Evolutionary conservation across 768 basidiomycete genomes (phyloP).

Genomic region (Boletus patriciae): DNA sequence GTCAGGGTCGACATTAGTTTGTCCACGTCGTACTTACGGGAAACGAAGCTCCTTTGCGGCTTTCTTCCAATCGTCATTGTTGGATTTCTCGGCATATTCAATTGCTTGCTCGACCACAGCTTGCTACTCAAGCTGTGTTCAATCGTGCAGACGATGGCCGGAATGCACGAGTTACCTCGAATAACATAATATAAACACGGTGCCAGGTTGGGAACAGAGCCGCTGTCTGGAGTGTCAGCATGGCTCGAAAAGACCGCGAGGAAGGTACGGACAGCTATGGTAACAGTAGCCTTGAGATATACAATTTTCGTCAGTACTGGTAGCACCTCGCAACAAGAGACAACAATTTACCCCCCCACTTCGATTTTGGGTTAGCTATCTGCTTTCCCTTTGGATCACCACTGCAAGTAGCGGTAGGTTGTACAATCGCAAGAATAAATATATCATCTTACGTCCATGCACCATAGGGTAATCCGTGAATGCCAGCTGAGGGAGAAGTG

Average conservation of each 20-base stretch:
- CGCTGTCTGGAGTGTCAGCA: slow-evolving; percentile 13
- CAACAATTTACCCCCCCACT: slow-evolving; percentile 8
- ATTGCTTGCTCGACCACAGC: slow-evolving; percentile 16
- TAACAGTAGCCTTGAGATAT: slow-evolving; percentile 19
- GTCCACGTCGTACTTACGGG: slow-evolving; percentile 10
- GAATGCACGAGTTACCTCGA: slow-evolving; percentile 8
- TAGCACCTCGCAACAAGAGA: not conserved
- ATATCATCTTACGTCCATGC: slow-evolving; percentile 7
- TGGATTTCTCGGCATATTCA: too few relatives aligned
- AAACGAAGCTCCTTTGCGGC: slow-evolving; percentile 15
- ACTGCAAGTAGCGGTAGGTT: slow-evolving; percentile 2
- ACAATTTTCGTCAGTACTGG: slow-evolving; percentile 3
- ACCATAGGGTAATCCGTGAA: slow-evolving; percentile 19
- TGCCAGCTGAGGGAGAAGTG: slow-evolving; percentile 5
- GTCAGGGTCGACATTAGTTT: not conserved
- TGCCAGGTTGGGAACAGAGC: slow-evolving; percentile 24
- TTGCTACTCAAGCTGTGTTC: slow-evolving; percentile 9
- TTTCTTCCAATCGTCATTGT: not conserved
- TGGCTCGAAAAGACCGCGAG: not conserved
- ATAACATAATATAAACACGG: slow-evolving; percentile 11
- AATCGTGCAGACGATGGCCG: too few relatives aligned
- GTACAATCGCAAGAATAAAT: too few relatives aligned
- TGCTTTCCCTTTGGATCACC: slow-evolving; percentile 19
- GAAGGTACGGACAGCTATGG: slow-evolving; percentile 11
- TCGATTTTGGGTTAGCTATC: slow-evolving; percentile 1